These are phyloP conservation scores for Leccinum rimulosum DNA, from an alignment of 768 basidiomycete genomes.

Conservation along the genomic window DNA sequence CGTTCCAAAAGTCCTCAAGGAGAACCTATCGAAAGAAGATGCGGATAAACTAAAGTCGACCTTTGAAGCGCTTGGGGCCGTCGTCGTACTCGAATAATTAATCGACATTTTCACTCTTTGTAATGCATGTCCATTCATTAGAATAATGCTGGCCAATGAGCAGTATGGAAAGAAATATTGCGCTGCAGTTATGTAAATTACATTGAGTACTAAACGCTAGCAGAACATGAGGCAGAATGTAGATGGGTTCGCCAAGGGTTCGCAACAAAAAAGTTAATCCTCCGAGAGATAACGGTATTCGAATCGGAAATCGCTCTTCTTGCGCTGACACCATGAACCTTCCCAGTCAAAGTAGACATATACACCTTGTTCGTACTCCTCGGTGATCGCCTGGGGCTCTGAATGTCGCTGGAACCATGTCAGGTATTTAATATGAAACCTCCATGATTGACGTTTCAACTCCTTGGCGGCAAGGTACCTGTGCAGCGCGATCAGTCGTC, in stretches of 20 bases:
- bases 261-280: slow-evolving; percentile 39
- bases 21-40: slow-evolving; percentile 93
- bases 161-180: slow-evolving; percentile 17
- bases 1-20: slow-evolving; percentile 88
- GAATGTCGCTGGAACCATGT: slow-evolving; percentile 99
- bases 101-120: slow-evolving; percentile 4
- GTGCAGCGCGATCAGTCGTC: slow-evolving; percentile 2
- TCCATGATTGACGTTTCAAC: slow-evolving; percentile 96
- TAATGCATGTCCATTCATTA: slow-evolving; percentile 18
- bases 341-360: slow-evolving; percentile 99
- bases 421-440: slow-evolving; percentile 98
- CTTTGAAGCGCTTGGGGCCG: slow-evolving; percentile 87
- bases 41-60: slow-evolving; percentile 93
- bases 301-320: slow-evolving; percentile 97
- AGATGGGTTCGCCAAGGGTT: neutral
- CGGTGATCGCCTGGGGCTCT: slow-evolving; percentile 97
- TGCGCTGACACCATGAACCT: slow-evolving; percentile 96
- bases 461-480: slow-evolving; percentile 97
- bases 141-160: slow-evolving; percentile 12
- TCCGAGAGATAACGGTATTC: slow-evolving; percentile 95
- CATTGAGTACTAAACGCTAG: slow-evolving; percentile 19
- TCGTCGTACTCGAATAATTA: slow-evolving; percentile 76
- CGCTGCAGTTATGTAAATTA: slow-evolving; percentile 25
- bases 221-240: slow-evolving; percentile 10
- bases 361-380: slow-evolving; percentile 98